A percentile compares a stretch with the other conserved stretches of the same genome.
phyloP scores from a whole-genome alignment of 306 rosid species.

The Fagus crenata region DNA sequence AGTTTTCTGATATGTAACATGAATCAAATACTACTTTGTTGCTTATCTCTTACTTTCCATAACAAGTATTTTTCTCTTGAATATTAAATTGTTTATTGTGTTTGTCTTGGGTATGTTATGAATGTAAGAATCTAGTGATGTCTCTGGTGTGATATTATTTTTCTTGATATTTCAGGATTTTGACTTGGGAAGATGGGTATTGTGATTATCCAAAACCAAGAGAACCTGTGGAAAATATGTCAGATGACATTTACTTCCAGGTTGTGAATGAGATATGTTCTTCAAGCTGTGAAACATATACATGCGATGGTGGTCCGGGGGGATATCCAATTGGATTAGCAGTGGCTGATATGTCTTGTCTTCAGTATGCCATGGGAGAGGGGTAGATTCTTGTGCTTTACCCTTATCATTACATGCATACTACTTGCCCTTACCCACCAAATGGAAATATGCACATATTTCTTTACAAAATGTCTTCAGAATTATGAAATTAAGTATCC shows the following conservation, averaged over 20 bases:
- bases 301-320: constrained; percentile 28
- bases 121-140: constrained; percentile 13
- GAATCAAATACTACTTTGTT: constrained; percentile 6
- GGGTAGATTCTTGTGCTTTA: constrained; percentile 54
- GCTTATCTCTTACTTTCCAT: constrained; percentile 11
- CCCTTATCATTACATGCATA: constrained; percentile 13
- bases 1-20: background rate
- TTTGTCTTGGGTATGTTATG: constrained; percentile 13
- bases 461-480: background rate
- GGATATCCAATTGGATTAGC: constrained; percentile 49
- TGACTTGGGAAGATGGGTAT: constrained; percentile 83
- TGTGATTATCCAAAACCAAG: constrained; percentile 45
- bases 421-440: constrained; percentile 12
- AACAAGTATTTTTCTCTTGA: background rate
- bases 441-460: background rate
- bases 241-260: constrained; percentile 36
- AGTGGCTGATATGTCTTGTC: constrained; percentile 60
- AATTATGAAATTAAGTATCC: background rate
- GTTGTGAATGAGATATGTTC: constrained; percentile 32
- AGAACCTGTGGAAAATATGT: constrained; percentile 33
- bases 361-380: constrained; percentile 66
- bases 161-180: constrained; percentile 52
- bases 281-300: constrained; percentile 36
- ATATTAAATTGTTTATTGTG: constrained; percentile 1
- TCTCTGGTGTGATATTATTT: constrained; percentile 26